Base-by-base conservation (phyloP, 176 grass and related monocot genomes). In the Aegilops sharonensis region DNA sequence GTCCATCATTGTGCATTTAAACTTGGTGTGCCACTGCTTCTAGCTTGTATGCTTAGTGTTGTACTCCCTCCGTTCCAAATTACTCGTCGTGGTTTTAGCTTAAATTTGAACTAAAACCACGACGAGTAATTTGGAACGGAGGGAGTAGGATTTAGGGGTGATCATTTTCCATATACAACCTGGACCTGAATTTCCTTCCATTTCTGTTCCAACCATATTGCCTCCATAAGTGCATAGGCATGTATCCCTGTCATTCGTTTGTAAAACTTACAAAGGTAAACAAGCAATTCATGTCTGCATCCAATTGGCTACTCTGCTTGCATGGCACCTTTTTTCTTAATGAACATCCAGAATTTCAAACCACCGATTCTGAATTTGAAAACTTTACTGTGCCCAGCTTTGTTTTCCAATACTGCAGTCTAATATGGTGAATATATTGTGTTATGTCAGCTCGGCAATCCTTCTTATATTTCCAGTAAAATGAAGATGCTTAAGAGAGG, bases 401-500 rank as follows among this genome's bases (percentile, higher is more conserved):
- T 78, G 37, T 78, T 66, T 47, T 72, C n/a, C 40, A 18, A 68
- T 54, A 52, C 15, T n/a, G 11, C 17, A 86, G 32, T 82, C 32
- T 59, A 83, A 81, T 68, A 9, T 64, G 54, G 71, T 14, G 11
- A 37, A 61, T 76, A 31, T 70, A 35, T 81, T 32, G 15, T 87
- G 37, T 57, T 75, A 60, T 86, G 85, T 79, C 85, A 98, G 96
- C 79, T 95, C 64, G 93, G 88, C 57, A 92, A 90, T 92, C 45
- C 92, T 65, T 57, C 92, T 65, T 57, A 88, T 65, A 86, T 87
- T 88, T 65, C 75, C 2, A 59, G 76, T 76, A 95, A 81, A 64
- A 92, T 92, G 93, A 98, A 98, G 79, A 88, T 57, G 5, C 82
- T 94, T 78, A 88, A 90, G 35, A 94, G 97, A 92, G 84, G 79